Base-by-base conservation (phyloP, 305 asterid species). In the Solanum chacoense region DNA sequence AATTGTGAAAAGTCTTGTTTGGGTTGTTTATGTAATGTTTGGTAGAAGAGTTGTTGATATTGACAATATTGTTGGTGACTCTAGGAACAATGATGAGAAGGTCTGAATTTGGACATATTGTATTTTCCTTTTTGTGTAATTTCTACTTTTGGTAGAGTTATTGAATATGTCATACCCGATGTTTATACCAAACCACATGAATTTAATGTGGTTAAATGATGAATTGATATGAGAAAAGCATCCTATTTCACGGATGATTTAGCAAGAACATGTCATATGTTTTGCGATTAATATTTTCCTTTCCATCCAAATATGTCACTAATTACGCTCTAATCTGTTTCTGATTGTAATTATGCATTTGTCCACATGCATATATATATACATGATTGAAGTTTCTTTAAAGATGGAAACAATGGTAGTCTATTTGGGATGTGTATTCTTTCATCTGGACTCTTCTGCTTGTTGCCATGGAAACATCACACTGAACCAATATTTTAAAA, bases 1-100 rank as follows among this genome's bases (percentile, higher is more conserved):
- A 91, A 89, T 88, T 89, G 89, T 91, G 36, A 95, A 90, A 87
- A 85, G 94, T 6, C 85, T 89, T 35, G 28, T 89, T 34, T 90
- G 92, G 93, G 65, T 79, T 71, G 91, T 87, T 18, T 9, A 16
- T 78, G 81, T 92, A 42, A 50, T 94, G 91, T 88, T 92, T 72
- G 91, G 93, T 87, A 67, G 90, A 89, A 89, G 80, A 85, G 28
- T 69, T 80, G 85, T 79, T 83, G 86, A 45, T 11, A 11, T n/a
- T 18, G 29, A 83, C 20, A 50, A 42, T 80, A 28, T 1, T 42
- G 40, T 11, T 31, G 20, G 29, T 5, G 86, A 81, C 31, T 45
- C 72, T 29, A 10, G 16, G 29, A 29, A 36, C 65, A 83, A 83
- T 50, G 86, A 83, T 83, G 86, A 83, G 7, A 83, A 83, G 28